Conservation (phyloP, 495 filamentous ascomycete genomes). For the Trichoderma asperelloides region DNA sequence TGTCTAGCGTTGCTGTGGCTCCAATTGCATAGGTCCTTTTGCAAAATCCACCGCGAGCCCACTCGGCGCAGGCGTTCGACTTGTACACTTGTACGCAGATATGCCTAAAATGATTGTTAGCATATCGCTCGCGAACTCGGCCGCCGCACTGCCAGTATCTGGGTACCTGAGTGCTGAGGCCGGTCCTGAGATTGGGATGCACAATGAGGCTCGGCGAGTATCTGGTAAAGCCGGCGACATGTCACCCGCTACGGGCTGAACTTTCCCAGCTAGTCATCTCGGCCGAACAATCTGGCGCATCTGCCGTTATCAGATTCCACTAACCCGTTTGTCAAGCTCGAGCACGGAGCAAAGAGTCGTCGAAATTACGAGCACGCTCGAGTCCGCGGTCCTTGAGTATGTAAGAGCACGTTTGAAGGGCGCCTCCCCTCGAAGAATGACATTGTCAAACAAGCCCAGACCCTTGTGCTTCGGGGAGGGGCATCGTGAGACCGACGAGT, state of each 20-base stretch:
- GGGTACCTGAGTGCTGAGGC: background rate
- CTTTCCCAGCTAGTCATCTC: background rate
- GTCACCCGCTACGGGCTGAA: background rate
- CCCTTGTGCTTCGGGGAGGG: background rate
- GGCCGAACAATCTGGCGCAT: background rate
- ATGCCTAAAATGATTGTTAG: background rate
- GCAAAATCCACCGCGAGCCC: conserved; percentile 2
- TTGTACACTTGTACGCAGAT: background rate
- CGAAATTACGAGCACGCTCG: background rate
- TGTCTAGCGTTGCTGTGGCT: conserved; percentile 2
- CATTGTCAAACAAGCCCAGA: background rate
- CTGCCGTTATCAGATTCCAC: background rate
- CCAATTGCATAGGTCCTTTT: conserved; percentile 7
- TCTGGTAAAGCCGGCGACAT: background rate
- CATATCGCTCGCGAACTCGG: background rate
- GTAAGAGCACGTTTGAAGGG: background rate
- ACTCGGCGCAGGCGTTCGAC: background rate
- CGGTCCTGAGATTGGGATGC: background rate
- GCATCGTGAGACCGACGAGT: background rate
- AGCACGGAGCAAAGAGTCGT: background rate
- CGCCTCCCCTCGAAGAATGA: background rate
- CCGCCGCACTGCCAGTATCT: background rate
- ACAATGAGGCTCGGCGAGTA: background rate
- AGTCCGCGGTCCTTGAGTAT: background rate
- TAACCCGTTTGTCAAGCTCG: background rate